Evolutionary conservation across 2,329 filamentous ascomycete genomes (phyloP).

Genomic region (Pseudogymnoascus sp.): DNA sequence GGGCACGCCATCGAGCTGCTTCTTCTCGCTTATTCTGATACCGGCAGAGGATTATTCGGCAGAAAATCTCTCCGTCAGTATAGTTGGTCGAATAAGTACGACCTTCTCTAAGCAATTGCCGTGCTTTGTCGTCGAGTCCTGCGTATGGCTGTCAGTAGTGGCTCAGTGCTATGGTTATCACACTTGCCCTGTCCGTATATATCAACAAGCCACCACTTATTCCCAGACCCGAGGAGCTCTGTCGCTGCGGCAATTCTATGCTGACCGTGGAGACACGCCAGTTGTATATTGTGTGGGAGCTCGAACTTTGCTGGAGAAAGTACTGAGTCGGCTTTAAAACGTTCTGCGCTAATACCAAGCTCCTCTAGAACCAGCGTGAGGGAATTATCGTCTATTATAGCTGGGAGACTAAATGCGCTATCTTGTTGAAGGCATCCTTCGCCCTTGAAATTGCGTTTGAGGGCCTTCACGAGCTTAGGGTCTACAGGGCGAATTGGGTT

Average conservation of each 20-base stretch:
- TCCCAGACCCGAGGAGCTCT: neutral
- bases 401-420: neutral
- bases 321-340: neutral
- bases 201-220: neutral
- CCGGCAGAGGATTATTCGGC: neutral
- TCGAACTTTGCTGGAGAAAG: neutral
- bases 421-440: neutral
- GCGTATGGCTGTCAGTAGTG: neutral
- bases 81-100: neutral
- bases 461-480: neutral
- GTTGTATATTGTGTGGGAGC: neutral
- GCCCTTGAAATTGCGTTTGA: neutral
- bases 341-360: neutral
- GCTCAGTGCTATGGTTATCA: neutral
- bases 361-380: neutral
- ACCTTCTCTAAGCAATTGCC: neutral
- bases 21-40: neutral
- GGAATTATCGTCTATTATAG: neutral
- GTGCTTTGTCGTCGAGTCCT: neutral
- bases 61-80: neutral
- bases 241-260: neutral
- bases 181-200: neutral
- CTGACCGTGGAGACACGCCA: neutral
- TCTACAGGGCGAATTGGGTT: neutral
- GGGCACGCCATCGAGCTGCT: neutral